Base-by-base conservation (phyloP, 352 stramenopile genomes). In the Globisporangium middletonii region DNA sequence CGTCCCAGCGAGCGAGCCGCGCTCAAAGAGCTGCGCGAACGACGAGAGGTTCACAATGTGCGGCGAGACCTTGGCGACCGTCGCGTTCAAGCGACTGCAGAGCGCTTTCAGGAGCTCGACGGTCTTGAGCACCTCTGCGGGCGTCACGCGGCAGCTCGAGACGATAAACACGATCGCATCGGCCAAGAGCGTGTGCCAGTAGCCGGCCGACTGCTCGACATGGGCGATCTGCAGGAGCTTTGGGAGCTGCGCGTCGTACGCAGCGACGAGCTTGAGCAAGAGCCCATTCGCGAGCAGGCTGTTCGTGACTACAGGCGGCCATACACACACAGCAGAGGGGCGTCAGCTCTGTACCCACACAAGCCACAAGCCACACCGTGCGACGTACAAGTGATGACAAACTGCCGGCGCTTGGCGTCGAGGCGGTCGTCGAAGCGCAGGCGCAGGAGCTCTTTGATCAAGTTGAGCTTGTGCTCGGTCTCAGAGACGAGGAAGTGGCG, bases 11-110 rank as follows among this genome's bases (percentile, higher is more conserved):
- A 88, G 60, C 16, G 71, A 89, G 41, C 75, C 76, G 44, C 76
- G 76, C 60, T 89, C 75, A 62, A 88, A 89, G 11, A 92, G 67
- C 70, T 92, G 79, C 4, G 70, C 64, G 54, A 89, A 86, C 48
- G 79, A 83, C 54, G 79, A 86, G 0, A 92, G 63, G 65, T 92
- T 92, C 26, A 92, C 79, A 62, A 92, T 89, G 58, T 92, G 79
- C 50, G 82, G 79, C 27, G 84, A 89, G 6, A 94, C 77, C 58
- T 89, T 88, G 1, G 79, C 66, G 35, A 91, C 75, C 26, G 75
- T 71, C 1, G 65, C 53, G 47, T 91, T 77, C 8, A 92, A 61
- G 4, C 77, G 79, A 41, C 64, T 63, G 56, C 78, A 88, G 9
- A 92, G 65, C 50, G 67, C 68, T 59, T 86, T 72, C 4, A 91